Conservation (phyloP, 164 flowering plant species). For the Vitis amurensis region DNA sequence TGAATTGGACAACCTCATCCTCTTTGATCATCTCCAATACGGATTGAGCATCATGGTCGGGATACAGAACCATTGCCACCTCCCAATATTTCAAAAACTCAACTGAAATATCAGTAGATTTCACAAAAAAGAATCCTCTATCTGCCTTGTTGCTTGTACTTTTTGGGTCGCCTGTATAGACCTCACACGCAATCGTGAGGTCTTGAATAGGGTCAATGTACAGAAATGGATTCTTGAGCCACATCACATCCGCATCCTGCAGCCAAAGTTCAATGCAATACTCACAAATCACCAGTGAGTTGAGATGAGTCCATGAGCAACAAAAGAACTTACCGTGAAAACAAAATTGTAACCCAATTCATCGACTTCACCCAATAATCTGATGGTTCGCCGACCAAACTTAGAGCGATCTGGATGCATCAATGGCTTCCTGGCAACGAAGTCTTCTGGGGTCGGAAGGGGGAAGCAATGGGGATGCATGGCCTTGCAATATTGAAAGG, state of each 20-base stretch:
- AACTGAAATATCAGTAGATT: constrained; percentile 11
- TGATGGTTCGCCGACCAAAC: constrained; percentile 24
- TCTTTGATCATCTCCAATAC: constrained; percentile 21
- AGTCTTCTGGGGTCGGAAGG: not conserved
- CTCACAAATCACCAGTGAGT: no score
- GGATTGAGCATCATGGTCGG: constrained; percentile 14
- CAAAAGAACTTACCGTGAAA: constrained; percentile 30
- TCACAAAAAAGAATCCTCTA: constrained; percentile 30
- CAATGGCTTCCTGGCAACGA: no score
- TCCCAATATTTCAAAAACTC: constrained; percentile 34
- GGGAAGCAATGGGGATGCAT: constrained; percentile 38
- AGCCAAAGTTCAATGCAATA: not conserved
- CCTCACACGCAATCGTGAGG: constrained; percentile 25
- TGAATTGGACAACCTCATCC: not conserved
- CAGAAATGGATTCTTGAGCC: constrained; percentile 37
- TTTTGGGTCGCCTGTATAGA: constrained; percentile 8
- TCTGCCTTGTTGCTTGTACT: constrained; percentile 21
- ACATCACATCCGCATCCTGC: constrained; percentile 54
- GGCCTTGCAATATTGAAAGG: constrained; percentile 28
- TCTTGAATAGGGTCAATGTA: constrained; percentile 6
- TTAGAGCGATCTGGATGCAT: constrained; percentile 15
- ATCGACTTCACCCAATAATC: constrained; percentile 21
- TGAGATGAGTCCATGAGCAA: no score
- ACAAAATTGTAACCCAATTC: constrained; percentile 40
- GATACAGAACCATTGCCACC: constrained; percentile 20